These are phyloP conservation scores for Tephrocybe sp. DNA, from an alignment of 768 basidiomycete species.

Conservation along the genomic window DNA sequence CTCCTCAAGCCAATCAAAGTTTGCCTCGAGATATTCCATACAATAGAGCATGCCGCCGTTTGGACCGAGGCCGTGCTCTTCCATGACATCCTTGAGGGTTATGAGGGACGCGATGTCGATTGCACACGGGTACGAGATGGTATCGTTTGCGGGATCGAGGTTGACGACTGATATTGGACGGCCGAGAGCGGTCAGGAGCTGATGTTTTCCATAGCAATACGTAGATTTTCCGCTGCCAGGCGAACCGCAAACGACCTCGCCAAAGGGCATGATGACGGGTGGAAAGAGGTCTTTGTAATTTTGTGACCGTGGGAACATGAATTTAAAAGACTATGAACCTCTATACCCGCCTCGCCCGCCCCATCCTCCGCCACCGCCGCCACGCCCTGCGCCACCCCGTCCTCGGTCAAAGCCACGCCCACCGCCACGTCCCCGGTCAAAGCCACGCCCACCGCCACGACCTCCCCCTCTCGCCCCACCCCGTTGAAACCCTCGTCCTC, in stretches of 20 bases:
- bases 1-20: slow-evolving; percentile 85
- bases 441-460: slow-evolving; percentile 31
- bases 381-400: slow-evolving; percentile 8
- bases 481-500: slow-evolving; percentile 45
- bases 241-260: slow-evolving; percentile 83
- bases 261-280: slow-evolving; percentile 81
- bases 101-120: slow-evolving; percentile 84
- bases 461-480: slow-evolving; percentile 31
- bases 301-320: neutral
- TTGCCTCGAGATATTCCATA: slow-evolving; percentile 95
- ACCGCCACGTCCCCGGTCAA: slow-evolving; percentile 13
- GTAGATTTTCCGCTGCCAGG: slow-evolving; percentile 89
- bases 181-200: slow-evolving; percentile 82
- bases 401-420: slow-evolving; percentile 27
- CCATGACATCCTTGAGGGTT: slow-evolving; percentile 85
- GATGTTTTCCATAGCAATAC: slow-evolving; percentile 84
- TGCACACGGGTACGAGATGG: slow-evolving; percentile 87
- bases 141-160: slow-evolving; percentile 92
- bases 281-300: slow-evolving; percentile 3
- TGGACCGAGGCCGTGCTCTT: slow-evolving; percentile 79
- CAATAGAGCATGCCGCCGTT: slow-evolving; percentile 97
- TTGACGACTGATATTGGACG: slow-evolving; percentile 91
- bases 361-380: slow-evolving; percentile 4
- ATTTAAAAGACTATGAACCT: slow-evolving; percentile 36
- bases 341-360: slow-evolving; percentile 34